phyloP scores from a whole-genome alignment of 306 rosid species.

The Lagenaria siceraria region DNA sequence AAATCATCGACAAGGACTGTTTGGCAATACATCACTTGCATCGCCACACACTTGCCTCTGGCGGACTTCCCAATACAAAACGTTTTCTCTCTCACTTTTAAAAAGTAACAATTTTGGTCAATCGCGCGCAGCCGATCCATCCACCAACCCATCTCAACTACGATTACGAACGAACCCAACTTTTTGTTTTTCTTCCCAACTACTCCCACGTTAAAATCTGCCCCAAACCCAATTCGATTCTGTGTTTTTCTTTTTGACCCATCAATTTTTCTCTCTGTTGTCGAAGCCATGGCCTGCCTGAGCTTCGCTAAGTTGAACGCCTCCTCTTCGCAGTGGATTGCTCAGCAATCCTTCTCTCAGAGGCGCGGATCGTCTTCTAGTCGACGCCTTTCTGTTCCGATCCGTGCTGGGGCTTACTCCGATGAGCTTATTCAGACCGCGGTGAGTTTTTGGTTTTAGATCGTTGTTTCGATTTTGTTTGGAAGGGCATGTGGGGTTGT shows the following conservation, averaged over 20 bases:
- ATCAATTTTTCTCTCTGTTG: neutral
- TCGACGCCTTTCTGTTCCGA: slow-evolving; percentile 47
- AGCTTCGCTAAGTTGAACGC: slow-evolving; percentile 53
- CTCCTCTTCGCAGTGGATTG: slow-evolving; percentile 62
- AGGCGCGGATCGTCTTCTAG: slow-evolving; percentile 47
- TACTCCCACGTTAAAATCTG: neutral
- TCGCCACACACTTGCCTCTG: neutral
- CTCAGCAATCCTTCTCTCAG: slow-evolving; percentile 44
- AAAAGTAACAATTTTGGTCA: neutral
- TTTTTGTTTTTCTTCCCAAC: neutral
- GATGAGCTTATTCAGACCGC: slow-evolving; percentile 87
- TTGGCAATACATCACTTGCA: neutral
- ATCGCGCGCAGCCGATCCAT: neutral
- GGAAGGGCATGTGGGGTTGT: neutral
- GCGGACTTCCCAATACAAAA: neutral
- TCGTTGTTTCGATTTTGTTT: neutral
- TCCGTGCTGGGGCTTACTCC: slow-evolving; percentile 74
- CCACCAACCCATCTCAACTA: neutral
- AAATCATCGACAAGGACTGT: neutral
- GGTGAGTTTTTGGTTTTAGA: slow-evolving; percentile 28
- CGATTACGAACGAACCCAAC: neutral
- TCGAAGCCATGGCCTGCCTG: slow-evolving; percentile 49
- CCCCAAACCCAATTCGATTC: neutral
- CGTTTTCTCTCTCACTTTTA: neutral
- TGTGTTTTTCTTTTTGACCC: neutral